Evolutionary conservation across 2,329 filamentous ascomycete species (phyloP).

Genomic region (Diaporthe citri): DNA sequence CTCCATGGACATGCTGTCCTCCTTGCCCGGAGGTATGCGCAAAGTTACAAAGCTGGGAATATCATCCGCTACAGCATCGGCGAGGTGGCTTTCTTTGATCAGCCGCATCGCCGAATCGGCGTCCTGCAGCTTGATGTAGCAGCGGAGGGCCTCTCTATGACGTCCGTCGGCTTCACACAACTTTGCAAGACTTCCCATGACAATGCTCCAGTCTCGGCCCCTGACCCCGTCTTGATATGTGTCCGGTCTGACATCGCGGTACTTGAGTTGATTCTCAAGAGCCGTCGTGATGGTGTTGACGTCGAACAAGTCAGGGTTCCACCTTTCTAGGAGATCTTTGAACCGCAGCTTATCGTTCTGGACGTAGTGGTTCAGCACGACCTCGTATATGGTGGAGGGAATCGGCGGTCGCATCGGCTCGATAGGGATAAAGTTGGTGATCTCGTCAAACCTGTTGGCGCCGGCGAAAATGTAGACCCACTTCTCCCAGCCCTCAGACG

Average conservation of each 20-base stretch:
- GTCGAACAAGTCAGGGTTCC: conserved; percentile 88
- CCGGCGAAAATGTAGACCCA: conserved; percentile 95
- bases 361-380: conserved; percentile 90
- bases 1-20: conserved; percentile 72
- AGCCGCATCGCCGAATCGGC: conserved; percentile 89
- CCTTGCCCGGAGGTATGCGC: conserved; percentile 80
- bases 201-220: conserved; percentile 86
- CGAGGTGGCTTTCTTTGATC: conserved; percentile 89
- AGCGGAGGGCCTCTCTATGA: conserved; percentile 85
- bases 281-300: conserved; percentile 80
- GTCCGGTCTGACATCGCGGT: conserved; percentile 80
- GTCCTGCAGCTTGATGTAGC: conserved; percentile 92
- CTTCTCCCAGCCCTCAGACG: conserved; percentile 88
- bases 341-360: conserved; percentile 81
- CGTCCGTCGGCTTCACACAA: conserved; percentile 86
- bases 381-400: conserved; percentile 86
- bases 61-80: conserved; percentile 89
- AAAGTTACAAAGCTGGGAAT: conserved; percentile 90
- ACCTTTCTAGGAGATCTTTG: conserved; percentile 82
- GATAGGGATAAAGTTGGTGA: conserved; percentile 84
- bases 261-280: conserved; percentile 85
- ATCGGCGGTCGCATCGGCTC: conserved; percentile 83
- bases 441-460: conserved; percentile 88
- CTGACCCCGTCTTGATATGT: conserved; percentile 79
- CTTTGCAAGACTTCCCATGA: conserved; percentile 88